Evolutionary conservation across 805 yeast species (phyloP), one percentile per base, ranked within the genome.

Genomic region (Tetrapisispora arboricola): DNA sequence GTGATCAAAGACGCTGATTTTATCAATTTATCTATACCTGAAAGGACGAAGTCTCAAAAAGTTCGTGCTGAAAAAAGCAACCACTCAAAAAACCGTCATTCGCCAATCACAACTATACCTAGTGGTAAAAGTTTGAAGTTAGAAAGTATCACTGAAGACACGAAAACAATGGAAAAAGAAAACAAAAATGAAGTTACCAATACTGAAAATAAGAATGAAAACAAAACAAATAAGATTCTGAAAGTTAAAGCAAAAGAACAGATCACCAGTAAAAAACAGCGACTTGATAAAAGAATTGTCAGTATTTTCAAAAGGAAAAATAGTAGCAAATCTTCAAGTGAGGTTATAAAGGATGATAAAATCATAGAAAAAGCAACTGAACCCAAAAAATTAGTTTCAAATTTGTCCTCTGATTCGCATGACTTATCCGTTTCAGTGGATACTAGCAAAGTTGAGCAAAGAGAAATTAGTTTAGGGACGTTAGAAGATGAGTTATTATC

Each of bases 51-150:
- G 16, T 33, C 42, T 10, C 42, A 39, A 29, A 39, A 28, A 15
- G 31, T 33, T n/a, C 6, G 33, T 13, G 42, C 42, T 20, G 48
- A 43, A 17, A 48, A 49, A 39, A 47, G 50, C 8, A 63, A 63
- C 40, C 68, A 64, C 41, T 51, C 66, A 3, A 57, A 66, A 41
- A 62, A 63, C 42, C 58, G 67, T 44, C 68, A 65, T 40, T 39
- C 43, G 15, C 59, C 59, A 25, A 46, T 55, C 11, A 40, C 48
- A n/a, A 37, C 37, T 3, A 15, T 27, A 9, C 19, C 39, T 11
- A 22, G 21, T n/a, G n/a, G n/a, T n/a, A n/a, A n/a, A n/a, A n/a
- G n/a, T n/a, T n/a, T n/a, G n/a, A n/a, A n/a, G n/a, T 4, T 11
- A 4, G 27, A 25, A 10, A 5, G 13, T 5, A n/a, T 25, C 13